Conservation (phyloP, 495 filamentous ascomycete species). For the Hamigera avellanea region DNA sequence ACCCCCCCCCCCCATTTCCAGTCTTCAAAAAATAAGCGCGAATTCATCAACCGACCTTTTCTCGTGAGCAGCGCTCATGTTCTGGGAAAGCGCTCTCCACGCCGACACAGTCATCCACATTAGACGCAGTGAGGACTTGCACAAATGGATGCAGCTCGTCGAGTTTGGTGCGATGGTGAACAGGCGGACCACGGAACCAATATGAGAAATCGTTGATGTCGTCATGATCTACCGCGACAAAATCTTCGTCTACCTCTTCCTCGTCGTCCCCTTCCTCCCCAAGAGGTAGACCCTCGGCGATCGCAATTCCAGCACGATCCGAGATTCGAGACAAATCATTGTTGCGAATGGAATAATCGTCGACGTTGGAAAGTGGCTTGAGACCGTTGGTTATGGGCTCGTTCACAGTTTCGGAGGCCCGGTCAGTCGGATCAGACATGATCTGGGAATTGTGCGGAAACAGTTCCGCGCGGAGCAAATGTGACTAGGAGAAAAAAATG, state of each 20-base stretch:
- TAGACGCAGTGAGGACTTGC: slow-evolving; percentile 56
- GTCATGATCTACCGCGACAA: slow-evolving; percentile 31
- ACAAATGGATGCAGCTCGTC: slow-evolving; percentile 56
- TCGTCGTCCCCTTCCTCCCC: slow-evolving; percentile 27
- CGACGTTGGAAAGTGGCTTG: slow-evolving; percentile 23
- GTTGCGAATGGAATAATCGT: slow-evolving; percentile 20
- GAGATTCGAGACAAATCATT: slow-evolving; percentile 23
- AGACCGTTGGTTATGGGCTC: slow-evolving; percentile 17
- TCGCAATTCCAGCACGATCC: slow-evolving; percentile 18
- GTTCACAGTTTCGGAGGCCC: slow-evolving; percentile 16
- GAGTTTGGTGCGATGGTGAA: slow-evolving; percentile 28
- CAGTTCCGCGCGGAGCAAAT: too few species aligned
- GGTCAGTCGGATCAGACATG: slow-evolving; percentile 21
- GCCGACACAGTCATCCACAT: slow-evolving; percentile 63
- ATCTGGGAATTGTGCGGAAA: too few species aligned
- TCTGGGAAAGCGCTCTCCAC: slow-evolving; percentile 72
- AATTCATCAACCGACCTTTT: slow-evolving; percentile 52
- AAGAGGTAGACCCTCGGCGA: slow-evolving; percentile 25
- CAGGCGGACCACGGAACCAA: slow-evolving; percentile 32
- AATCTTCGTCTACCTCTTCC: slow-evolving; percentile 32
- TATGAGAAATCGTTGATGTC: slow-evolving; percentile 32
- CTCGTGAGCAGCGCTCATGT: slow-evolving; percentile 57
- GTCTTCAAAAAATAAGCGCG: neutral
- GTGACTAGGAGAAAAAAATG: too few species aligned
- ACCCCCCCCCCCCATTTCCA: neutral